phyloP scores from a whole-genome alignment of 1,284 basidiomycete species.

The Apiotrichum mycotoxinovorans region DNA sequence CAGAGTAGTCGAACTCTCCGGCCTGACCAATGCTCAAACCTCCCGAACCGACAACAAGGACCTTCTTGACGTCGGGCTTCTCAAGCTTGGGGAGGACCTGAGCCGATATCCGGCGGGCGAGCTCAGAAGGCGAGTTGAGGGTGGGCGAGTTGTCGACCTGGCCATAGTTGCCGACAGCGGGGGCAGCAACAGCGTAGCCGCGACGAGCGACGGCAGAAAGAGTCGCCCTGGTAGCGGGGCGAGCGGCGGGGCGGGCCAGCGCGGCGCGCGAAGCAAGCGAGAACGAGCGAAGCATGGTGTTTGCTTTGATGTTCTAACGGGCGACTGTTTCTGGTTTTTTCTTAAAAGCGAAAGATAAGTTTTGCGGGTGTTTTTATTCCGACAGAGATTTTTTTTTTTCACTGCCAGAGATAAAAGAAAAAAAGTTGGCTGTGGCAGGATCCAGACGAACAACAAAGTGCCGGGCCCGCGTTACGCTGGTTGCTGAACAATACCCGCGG shows the following conservation, averaged over 20 bases:
- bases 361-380: neutral
- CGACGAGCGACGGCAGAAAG: constrained; percentile 9
- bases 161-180: constrained; percentile 68
- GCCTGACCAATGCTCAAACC: constrained; percentile 97
- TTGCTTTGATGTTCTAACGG: neutral
- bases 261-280: constrained; percentile 18
- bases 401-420: neutral
- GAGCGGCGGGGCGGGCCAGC: constrained; percentile 5
- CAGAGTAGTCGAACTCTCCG: constrained; percentile 99
- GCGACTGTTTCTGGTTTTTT: neutral
- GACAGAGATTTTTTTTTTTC: neutral
- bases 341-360: neutral
- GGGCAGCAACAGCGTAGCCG: constrained; percentile 64
- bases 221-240: constrained; percentile 1
- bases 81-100: constrained; percentile 77
- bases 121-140: constrained; percentile 84
- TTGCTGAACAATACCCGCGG: neutral
- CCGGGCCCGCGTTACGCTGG: neutral
- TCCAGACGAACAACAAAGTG: neutral
- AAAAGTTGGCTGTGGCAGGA: neutral
- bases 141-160: constrained; percentile 70
- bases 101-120: constrained; percentile 84
- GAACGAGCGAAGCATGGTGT: constrained; percentile 21
- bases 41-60: constrained; percentile 93
- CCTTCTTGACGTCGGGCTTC: constrained; percentile 84